phyloP scores from a whole-genome alignment of 2,329 filamentous ascomycete species.

The Cladophialophora yegresii region DNA sequence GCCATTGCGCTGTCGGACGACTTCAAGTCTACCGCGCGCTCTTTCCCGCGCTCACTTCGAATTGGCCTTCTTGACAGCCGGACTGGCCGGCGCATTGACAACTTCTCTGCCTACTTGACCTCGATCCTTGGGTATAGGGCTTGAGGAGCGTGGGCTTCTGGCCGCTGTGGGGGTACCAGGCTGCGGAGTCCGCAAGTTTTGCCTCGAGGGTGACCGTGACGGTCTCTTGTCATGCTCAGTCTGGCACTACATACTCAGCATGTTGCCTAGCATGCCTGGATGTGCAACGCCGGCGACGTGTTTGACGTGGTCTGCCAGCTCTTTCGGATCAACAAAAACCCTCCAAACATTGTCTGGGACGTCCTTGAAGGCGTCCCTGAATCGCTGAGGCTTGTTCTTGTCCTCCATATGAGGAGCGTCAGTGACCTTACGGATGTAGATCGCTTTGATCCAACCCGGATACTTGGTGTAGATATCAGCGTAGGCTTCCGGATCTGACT shows the following conservation, averaged over 20 bases:
- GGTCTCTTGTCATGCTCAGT: slow-evolving; percentile 23
- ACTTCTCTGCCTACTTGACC: neutral
- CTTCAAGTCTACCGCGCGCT: neutral
- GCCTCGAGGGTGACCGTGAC: slow-evolving; percentile 14
- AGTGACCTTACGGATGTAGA: slow-evolving; percentile 81
- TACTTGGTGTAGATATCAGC: slow-evolving; percentile 71
- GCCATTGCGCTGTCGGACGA: neutral
- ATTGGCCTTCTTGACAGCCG: neutral
- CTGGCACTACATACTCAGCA: slow-evolving; percentile 30
- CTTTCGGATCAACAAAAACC: slow-evolving; percentile 75
- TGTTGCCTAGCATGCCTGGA: slow-evolving; percentile 21
- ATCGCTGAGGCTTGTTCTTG: slow-evolving; percentile 73
- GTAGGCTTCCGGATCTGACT: slow-evolving; percentile 88
- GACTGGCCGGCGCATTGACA: neutral
- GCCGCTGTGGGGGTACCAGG: slow-evolving; percentile 19
- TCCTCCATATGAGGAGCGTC: slow-evolving; percentile 73
- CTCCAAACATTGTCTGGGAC: slow-evolving; percentile 73
- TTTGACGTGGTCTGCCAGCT: slow-evolving; percentile 52
- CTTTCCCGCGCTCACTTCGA: neutral
- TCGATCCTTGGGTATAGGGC: slow-evolving; percentile 9
- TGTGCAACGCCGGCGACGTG: slow-evolving; percentile 32
- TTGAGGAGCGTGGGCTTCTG: slow-evolving; percentile 24
- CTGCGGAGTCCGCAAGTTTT: slow-evolving; percentile 16
- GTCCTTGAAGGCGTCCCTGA: slow-evolving; percentile 77
- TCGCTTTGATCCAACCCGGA: slow-evolving; percentile 76